Percentiles rank a stretch among this genome's conserved stretches.
Evolutionary conservation across 345 rosid genomes (phyloP).

Genomic region (Capsella bursapastoris): DNA sequence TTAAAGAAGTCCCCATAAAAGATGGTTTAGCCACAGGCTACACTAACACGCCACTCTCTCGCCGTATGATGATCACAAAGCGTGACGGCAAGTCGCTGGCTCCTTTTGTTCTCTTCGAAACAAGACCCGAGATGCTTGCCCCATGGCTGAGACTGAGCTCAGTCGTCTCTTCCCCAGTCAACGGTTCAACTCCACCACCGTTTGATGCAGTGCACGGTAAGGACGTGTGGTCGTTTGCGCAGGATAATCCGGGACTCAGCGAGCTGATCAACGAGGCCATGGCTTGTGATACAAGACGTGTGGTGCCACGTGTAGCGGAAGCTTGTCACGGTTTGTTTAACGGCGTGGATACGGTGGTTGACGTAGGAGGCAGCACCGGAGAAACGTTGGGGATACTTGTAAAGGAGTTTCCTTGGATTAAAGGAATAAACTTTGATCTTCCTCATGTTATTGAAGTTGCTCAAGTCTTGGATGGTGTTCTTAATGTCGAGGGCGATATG

Average conservation of each 20-base stretch:
- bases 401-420: constrained; percentile 63
- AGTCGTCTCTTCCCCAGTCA: constrained; percentile 37
- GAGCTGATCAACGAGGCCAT: constrained; percentile 61
- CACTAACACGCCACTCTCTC: constrained; percentile 64
- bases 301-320: constrained; percentile 45
- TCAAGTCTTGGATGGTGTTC: constrained; percentile 50
- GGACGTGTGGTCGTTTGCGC: constrained; percentile 57
- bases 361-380: constrained; percentile 79
- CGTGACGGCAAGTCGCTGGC: constrained; percentile 52
- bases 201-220: constrained; percentile 58
- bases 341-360: constrained; percentile 61
- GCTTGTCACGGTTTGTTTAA: constrained; percentile 61
- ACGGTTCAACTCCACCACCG: constrained; percentile 37
- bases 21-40: constrained; percentile 44
- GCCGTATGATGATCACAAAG: constrained; percentile 47
- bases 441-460: constrained; percentile 66
- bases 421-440: constrained; percentile 74
- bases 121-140: constrained; percentile 58
- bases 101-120: constrained; percentile 50
- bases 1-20: constrained; percentile 47
- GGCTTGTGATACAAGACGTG: constrained; percentile 61
- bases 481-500: constrained; percentile 73
- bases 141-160: constrained; percentile 64
- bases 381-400: constrained; percentile 55
- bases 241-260: constrained; percentile 46